Evolutionary conservation across 495 filamentous ascomycete species (phyloP), one percentile per base, ranked within the genome.

Genomic region (Tirmania nivea): DNA sequence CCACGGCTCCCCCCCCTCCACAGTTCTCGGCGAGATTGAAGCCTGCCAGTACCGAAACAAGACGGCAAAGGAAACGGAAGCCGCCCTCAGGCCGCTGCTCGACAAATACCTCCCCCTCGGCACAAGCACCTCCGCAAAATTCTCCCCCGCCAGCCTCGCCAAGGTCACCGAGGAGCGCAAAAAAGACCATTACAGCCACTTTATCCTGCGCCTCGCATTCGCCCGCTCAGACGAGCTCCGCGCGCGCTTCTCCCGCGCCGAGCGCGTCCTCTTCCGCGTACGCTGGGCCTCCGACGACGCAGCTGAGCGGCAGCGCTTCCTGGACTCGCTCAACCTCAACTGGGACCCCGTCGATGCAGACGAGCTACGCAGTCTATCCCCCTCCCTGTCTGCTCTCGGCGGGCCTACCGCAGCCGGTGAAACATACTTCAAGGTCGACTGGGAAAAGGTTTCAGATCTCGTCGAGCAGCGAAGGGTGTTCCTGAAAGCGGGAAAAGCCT

Each of bases 161-260:
- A 57, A 54, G 3, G 20, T 42, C 0, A 72, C 72, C 52, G 71
- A 76, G 52, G 83, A 99, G 69, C 78, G 92, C 17, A 83, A 86
- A 68, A 92, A 88, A 67, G 92, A 99, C 60, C 92, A 99, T 67
- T 99, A 99, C 67, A 85, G 80, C 50, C 92, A 99, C 67, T 99
- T 94, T 65, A 96, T 95, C 59, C 78, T 99, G 17, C 82, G 92
- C 0, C 74, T 99, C 35, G 92, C 92, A 8, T 99, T 99, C 60
- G 78, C 86, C 3, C 76, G 78, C 8, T 94, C 87, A 0, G 88
- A 94, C 62, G 92, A 95, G 63, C 72, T 96, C 36, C 78, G 90
- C n/a, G 77, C 80, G 55, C 79, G 90, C 49, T 99, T 96, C 62
- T 74, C 77, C 17, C 77, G 86, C 42, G 78, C 89, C 5, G 92